Conservation (phyloP, 768 basidiomycete genomes). For the Lactifluus volemus region DNA sequence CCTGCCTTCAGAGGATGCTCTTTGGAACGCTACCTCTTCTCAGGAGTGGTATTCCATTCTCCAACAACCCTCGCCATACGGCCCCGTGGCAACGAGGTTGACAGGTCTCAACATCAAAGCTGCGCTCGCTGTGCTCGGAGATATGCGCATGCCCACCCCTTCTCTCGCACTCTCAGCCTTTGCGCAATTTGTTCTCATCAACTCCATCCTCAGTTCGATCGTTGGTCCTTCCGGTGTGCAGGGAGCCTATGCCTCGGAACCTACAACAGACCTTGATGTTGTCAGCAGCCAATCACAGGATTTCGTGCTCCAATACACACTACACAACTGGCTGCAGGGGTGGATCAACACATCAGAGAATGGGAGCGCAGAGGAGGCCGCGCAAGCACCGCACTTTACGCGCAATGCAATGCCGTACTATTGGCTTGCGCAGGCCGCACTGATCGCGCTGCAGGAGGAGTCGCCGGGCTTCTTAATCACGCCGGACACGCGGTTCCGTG, state of each 20-base stretch:
- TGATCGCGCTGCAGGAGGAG: conserved; percentile 37
- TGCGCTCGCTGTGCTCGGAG: conserved; percentile 15
- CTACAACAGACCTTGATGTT: background rate
- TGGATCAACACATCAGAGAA: conserved; percentile 29
- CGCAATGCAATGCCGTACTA: conserved; percentile 39
- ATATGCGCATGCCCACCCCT: conserved; percentile 8
- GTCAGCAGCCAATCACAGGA: conserved; percentile 15
- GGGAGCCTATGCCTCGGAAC: background rate
- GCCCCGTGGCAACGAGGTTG: conserved; percentile 4
- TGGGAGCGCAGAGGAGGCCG: conserved; percentile 2
- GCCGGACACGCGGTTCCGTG: conserved; percentile 16
- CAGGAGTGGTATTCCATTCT: conserved; percentile 40
- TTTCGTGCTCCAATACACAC: conserved; percentile 34
- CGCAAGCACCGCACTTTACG: conserved; percentile 12
- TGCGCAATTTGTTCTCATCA: conserved; percentile 23
- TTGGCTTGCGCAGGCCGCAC: conserved; percentile 44
- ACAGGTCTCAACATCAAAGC: conserved; percentile 13
- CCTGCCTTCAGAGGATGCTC: conserved; percentile 42
- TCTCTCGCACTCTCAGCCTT: conserved; percentile 13
- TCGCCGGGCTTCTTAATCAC: conserved; percentile 16
- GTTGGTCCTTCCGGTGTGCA: background rate
- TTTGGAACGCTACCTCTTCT: conserved; percentile 39
- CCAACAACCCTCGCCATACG: conserved; percentile 29
- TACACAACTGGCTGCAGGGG: conserved; percentile 46
- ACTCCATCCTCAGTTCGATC: conserved; percentile 20